Evolutionary conservation across 2,329 filamentous ascomycete species (phyloP).

Genomic region (Plectosphaerella cucumerina): DNA sequence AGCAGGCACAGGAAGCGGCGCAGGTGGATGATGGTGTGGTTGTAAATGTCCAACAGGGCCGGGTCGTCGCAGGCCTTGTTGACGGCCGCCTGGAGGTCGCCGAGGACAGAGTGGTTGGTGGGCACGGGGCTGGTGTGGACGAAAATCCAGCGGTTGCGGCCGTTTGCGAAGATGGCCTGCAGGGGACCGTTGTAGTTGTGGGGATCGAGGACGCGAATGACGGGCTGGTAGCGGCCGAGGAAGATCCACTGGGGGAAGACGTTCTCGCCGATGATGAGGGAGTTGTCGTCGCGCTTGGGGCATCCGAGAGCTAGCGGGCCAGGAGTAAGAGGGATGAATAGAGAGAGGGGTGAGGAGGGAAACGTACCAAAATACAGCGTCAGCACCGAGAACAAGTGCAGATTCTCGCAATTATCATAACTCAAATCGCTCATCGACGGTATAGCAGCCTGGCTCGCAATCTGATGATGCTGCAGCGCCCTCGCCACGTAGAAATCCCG

Average conservation of each 20-base stretch:
- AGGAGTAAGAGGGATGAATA: neutral
- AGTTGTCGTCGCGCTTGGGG: conserved; percentile 21
- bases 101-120: conserved; percentile 10
- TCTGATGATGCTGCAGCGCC: conserved; percentile 12
- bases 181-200: conserved; percentile 11
- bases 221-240: conserved; percentile 22
- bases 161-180: conserved; percentile 17
- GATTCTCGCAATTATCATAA: conserved; percentile 12
- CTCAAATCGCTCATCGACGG: conserved; percentile 10
- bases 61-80: conserved; percentile 13
- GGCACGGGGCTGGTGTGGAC: conserved; percentile 6
- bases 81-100: conserved; percentile 14
- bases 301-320: conserved; percentile 16
- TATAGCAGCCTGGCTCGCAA: conserved; percentile 13
- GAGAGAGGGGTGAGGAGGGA: neutral
- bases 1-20: conserved; percentile 13
- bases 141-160: conserved; percentile 15
- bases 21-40: conserved; percentile 14
- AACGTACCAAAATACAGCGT: conserved; percentile 26
- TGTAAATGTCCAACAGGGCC: conserved; percentile 14
- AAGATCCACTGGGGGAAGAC: conserved; percentile 26
- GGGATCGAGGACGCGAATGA: conserved; percentile 17
- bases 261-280: conserved; percentile 21
- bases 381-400: conserved; percentile 24
- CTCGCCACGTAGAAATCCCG: conserved; percentile 29